These are phyloP conservation scores for Suillus spraguei DNA, from an alignment of 768 basidiomycete genomes.

Conservation along the genomic window DNA sequence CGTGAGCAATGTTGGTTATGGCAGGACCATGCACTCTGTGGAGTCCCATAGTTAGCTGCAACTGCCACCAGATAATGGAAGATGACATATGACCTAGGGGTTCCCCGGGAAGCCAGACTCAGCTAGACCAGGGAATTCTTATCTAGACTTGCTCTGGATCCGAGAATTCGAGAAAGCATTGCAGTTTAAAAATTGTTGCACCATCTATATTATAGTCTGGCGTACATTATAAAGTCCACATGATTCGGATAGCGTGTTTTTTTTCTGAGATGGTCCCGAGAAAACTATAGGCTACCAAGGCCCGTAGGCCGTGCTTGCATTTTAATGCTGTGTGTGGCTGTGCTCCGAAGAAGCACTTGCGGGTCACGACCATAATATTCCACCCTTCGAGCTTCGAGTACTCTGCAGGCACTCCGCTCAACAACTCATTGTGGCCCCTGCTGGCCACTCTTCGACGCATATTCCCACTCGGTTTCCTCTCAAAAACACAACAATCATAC, in stretches of 20 bases:
- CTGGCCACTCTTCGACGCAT: constrained; percentile 12
- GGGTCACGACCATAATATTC: constrained; percentile 10
- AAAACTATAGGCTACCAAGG: neutral
- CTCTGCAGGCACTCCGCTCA: neutral
- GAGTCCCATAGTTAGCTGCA: too few relatives aligned
- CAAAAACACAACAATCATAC: neutral
- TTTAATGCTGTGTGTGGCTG: constrained; percentile 9
- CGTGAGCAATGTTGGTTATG: too few relatives aligned
- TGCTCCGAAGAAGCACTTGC: constrained; percentile 8
- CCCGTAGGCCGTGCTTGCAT: neutral
- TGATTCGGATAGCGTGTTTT: neutral
- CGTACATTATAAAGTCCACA: neutral
- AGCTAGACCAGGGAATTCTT: neutral
- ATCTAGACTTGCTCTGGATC: neutral
- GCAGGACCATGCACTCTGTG: too few relatives aligned
- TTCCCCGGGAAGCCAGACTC: too few relatives aligned
- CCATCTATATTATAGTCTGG: neutral
- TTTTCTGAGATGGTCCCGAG: neutral
- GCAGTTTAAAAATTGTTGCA: neutral
- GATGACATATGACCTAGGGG: too few relatives aligned
- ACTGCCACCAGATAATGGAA: too few relatives aligned
- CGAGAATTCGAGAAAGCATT: neutral
- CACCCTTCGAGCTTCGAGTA: neutral
- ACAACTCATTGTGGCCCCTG: constrained; percentile 23
- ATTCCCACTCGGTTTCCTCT: constrained; percentile 5